These are phyloP conservation scores for Pulveroboletus sp. DNA, from an alignment of 768 basidiomycete species.

Conservation along the genomic window DNA sequence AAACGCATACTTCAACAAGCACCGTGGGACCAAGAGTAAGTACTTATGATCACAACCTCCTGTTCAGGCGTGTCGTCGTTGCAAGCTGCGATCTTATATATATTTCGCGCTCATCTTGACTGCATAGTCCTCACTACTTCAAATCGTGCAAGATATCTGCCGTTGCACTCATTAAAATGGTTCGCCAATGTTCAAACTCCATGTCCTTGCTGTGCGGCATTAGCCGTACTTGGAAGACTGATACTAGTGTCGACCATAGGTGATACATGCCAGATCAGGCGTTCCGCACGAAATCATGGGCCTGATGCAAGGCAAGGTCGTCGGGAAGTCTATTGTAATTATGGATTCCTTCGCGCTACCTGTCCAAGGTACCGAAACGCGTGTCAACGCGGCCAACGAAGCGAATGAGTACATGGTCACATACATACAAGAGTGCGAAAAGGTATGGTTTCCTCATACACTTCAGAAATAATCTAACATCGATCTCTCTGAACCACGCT, in stretches of 20 bases:
- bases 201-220: background rate
- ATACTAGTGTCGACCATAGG: slow-evolving; percentile 45
- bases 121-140: slow-evolving; percentile 69
- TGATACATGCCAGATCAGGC: slow-evolving; percentile 96
- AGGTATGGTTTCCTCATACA: slow-evolving; percentile 43
- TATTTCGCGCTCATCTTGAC: background rate
- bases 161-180: slow-evolving; percentile 95
- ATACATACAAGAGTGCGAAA: slow-evolving; percentile 78
- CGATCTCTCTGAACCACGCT: background rate
- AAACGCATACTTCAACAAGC: slow-evolving; percentile 60
- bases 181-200: slow-evolving; percentile 27
- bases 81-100: background rate
- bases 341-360: slow-evolving; percentile 98
- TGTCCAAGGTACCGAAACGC: slow-evolving; percentile 96
- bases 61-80: background rate
- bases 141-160: slow-evolving; percentile 94
- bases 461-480: background rate
- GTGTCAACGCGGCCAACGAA: slow-evolving; percentile 93
- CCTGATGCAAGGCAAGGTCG: slow-evolving; percentile 95
- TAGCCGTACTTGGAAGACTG: background rate
- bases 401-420: slow-evolving; percentile 99
- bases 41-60: slow-evolving; percentile 10
- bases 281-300: slow-evolving; percentile 99
- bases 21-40: slow-evolving; percentile 89
- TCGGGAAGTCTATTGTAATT: slow-evolving; percentile 74